Evolutionary conservation across 106 monocot species (phyloP).

Genomic region (Allium fistulosum): DNA sequence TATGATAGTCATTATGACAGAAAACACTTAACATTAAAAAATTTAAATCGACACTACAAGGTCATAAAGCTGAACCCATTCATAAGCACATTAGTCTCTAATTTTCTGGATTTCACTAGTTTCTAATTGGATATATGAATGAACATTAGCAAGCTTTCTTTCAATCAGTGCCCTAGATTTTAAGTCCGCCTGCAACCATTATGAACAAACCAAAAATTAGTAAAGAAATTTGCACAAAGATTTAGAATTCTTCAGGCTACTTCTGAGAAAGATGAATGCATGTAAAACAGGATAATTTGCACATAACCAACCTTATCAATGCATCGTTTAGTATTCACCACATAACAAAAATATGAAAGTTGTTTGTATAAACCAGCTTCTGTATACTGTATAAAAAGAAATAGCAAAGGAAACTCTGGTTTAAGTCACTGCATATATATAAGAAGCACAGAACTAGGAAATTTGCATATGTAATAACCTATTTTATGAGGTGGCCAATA

Average conservation of each 20-base stretch:
- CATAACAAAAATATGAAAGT: slow-evolving; percentile 71
- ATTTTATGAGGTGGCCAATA: slow-evolving; percentile 69
- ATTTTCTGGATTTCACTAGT: slow-evolving; percentile 42
- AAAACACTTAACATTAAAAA: no score
- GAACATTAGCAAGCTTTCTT: slow-evolving; percentile 32
- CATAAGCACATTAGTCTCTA: slow-evolving; percentile 64
- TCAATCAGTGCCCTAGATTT: slow-evolving; percentile 32
- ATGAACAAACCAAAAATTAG: neutral
- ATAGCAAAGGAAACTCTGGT: no score
- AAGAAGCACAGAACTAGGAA: neutral
- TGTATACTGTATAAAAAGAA: slow-evolving; percentile 45
- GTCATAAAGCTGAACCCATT: slow-evolving; percentile 62
- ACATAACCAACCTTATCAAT: slow-evolving; percentile 52
- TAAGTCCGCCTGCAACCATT: slow-evolving; percentile 43
- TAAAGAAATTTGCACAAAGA: no score
- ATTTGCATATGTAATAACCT: slow-evolving; percentile 23
- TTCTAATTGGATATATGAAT: slow-evolving; percentile 30
- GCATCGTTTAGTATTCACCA: slow-evolving; percentile 54
- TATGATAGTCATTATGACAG: no score
- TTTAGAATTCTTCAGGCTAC: neutral
- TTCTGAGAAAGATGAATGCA: neutral
- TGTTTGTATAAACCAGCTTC: slow-evolving; percentile 89
- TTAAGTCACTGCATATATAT: neutral
- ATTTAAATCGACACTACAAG: slow-evolving; percentile 44
- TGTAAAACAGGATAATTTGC: neutral